A percentile compares a stretch with the other conserved stretches of the same genome.
Conservation (phyloP, 2,329 filamentous ascomycete genomes). For the Colletotrichum sp. region DNA sequence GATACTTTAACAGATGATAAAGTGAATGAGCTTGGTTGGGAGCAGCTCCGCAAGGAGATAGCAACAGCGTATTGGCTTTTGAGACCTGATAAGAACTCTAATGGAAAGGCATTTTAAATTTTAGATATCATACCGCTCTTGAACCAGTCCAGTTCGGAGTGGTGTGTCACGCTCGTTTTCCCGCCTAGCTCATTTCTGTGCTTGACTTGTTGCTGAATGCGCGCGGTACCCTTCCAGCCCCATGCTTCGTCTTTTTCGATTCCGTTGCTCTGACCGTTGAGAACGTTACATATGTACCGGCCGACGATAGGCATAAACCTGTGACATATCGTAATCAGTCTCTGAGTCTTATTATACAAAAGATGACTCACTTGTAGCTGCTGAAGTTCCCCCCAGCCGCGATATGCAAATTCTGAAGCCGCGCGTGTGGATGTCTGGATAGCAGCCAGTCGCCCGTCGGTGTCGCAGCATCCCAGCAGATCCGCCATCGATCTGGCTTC, state of each 20-base stretch:
- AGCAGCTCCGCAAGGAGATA: rapidly evolving
- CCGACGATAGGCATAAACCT: constrained; percentile 3
- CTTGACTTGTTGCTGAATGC: neutral
- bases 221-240: neutral
- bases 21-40: too few species aligned
- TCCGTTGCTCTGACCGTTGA: neutral
- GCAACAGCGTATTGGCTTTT: too few species aligned
- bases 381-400: constrained; percentile 2
- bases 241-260: neutral
- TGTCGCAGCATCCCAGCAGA: constrained; percentile 4
- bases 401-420: neutral
- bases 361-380: neutral
- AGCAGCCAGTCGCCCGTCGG: constrained; percentile 10
- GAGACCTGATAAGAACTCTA: too few species aligned
- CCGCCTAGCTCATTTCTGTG: neutral
- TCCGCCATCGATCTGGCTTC: neutral
- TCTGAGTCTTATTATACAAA: too few species aligned
- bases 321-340: neutral
- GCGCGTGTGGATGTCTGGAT: neutral
- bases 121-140: neutral
- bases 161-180: neutral
- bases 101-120: neutral
- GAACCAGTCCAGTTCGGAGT: neutral
- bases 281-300: neutral
- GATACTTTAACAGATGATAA: too few species aligned